Conservation (phyloP, 768 basidiomycete species). For the Lyophyllum semitale region DNA sequence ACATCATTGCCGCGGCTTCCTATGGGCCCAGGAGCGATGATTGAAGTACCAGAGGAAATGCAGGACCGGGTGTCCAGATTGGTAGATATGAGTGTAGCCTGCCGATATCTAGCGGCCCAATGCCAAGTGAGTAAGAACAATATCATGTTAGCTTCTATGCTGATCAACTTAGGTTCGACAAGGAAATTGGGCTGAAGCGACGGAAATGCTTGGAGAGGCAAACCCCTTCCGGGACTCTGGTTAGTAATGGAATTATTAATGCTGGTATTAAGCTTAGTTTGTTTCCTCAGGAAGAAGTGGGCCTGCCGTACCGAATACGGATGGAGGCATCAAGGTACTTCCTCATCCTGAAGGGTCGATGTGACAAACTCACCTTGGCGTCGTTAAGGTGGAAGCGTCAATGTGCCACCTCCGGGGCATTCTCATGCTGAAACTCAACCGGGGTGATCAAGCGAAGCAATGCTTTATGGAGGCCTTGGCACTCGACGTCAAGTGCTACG, state of each 20-base stretch:
- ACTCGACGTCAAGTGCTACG: constrained; percentile 96
- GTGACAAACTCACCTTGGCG: constrained; percentile 1
- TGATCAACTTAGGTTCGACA: constrained; percentile 60
- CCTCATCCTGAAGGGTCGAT: neutral
- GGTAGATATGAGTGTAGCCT: constrained; percentile 93
- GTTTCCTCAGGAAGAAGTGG: constrained; percentile 55
- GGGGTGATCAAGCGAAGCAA: constrained; percentile 87
- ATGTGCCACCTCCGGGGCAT: constrained; percentile 95
- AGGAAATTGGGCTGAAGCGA: constrained; percentile 90
- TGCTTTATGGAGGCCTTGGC: constrained; percentile 96
- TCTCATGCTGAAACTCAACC: constrained; percentile 91
- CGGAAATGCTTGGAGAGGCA: constrained; percentile 90
- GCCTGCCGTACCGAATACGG: constrained; percentile 73
- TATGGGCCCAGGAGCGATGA: constrained; percentile 70
- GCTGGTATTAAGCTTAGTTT: neutral
- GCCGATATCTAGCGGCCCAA: constrained; percentile 94
- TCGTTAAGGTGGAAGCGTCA: constrained; percentile 85
- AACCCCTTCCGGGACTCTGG: constrained; percentile 84
- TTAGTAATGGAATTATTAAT: constrained; percentile 20
- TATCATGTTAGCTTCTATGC: constrained; percentile 7
- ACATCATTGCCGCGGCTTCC: constrained; percentile 57
- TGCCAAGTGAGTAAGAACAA: constrained; percentile 65
- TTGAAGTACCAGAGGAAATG: constrained; percentile 65
- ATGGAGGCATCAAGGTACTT: constrained; percentile 92
- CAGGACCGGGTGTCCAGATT: constrained; percentile 72